phyloP scores from a whole-genome alignment of 2,329 filamentous ascomycete genomes.

The Huntiella moniliformis region DNA sequence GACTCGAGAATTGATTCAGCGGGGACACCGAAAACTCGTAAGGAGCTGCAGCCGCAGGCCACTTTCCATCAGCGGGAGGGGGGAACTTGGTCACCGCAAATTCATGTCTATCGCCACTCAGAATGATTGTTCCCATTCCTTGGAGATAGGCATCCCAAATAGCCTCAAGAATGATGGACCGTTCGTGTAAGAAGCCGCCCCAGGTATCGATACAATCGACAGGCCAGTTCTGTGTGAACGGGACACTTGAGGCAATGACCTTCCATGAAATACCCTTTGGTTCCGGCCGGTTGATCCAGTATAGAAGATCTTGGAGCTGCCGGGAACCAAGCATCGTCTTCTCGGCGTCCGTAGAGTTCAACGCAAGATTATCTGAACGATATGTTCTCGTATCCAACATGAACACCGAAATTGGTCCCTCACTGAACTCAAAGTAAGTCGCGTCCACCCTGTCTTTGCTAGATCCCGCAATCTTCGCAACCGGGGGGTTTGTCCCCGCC shows the following conservation, averaged over 20 bases:
- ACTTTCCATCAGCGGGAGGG: slow-evolving; percentile 39
- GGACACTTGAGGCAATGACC: slow-evolving; percentile 73
- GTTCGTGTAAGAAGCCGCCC: slow-evolving; percentile 76
- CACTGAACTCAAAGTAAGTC: slow-evolving; percentile 76
- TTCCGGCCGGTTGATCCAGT: slow-evolving; percentile 55
- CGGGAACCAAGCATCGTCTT: slow-evolving; percentile 77
- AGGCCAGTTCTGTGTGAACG: slow-evolving; percentile 95
- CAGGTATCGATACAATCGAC: slow-evolving; percentile 80
- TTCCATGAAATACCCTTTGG: slow-evolving; percentile 78
- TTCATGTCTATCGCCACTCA: slow-evolving; percentile 91
- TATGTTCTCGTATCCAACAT: slow-evolving; percentile 83
- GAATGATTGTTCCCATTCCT: slow-evolving; percentile 59
- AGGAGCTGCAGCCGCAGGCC: slow-evolving; percentile 46
- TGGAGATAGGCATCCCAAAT: slow-evolving; percentile 76
- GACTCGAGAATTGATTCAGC: slow-evolving; percentile 84
- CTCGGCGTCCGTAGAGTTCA: slow-evolving; percentile 34
- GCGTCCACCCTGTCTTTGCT: slow-evolving; percentile 29
- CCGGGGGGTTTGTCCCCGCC: slow-evolving; percentile 62
- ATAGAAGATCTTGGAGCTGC: slow-evolving; percentile 63
- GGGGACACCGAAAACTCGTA: slow-evolving; percentile 89
- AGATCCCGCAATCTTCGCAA: slow-evolving; percentile 31
- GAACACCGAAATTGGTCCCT: slow-evolving; percentile 87
- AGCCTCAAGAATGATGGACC: slow-evolving; percentile 60
- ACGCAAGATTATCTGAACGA: slow-evolving; percentile 46
- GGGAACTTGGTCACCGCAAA: slow-evolving; percentile 76